These are phyloP conservation scores for Lindgomyces ingoldianus DNA, from an alignment of 495 filamentous ascomycete species.

Conservation along the genomic window DNA sequence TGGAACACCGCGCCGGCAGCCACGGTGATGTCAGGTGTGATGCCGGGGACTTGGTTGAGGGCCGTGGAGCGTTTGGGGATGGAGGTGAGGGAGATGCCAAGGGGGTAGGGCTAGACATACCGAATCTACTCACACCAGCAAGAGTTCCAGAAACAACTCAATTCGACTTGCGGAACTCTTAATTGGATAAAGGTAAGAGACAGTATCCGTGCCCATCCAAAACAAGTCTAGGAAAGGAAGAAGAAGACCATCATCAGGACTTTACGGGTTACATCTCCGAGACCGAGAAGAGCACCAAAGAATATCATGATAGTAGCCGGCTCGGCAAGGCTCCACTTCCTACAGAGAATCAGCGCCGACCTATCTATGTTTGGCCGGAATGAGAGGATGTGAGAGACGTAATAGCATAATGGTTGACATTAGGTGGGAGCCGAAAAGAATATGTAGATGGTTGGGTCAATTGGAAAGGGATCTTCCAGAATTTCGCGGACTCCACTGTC, in stretches of 20 bases:
- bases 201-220: slow-evolving; percentile 41
- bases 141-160: slow-evolving; percentile 42
- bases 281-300: slow-evolving; percentile 39
- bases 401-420: too few species aligned
- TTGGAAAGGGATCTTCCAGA: too few species aligned
- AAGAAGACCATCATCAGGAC: slow-evolving; percentile 45
- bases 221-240: slow-evolving; percentile 41
- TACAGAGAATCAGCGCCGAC: too few species aligned
- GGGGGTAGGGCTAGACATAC: slow-evolving; percentile 18
- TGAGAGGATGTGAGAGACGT: too few species aligned
- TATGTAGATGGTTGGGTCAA: too few species aligned
- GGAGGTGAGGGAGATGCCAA: slow-evolving; percentile 24
- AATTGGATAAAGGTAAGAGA: slow-evolving; percentile 40
- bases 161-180: slow-evolving; percentile 39
- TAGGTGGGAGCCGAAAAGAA: too few species aligned
- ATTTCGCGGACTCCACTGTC: too few species aligned
- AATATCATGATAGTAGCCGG: slow-evolving; percentile 39
- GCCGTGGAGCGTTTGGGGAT: slow-evolving; percentile 22
- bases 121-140: slow-evolving; percentile 41
- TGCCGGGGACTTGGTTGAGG: slow-evolving; percentile 25
- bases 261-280: slow-evolving; percentile 40
- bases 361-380: too few species aligned
- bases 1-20: slow-evolving; percentile 25
- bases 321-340: slow-evolving; percentile 38
- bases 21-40: slow-evolving; percentile 19